Base-by-base conservation (phyloP, 345 rosid species). In the Dipteronia dyeriana region DNA sequence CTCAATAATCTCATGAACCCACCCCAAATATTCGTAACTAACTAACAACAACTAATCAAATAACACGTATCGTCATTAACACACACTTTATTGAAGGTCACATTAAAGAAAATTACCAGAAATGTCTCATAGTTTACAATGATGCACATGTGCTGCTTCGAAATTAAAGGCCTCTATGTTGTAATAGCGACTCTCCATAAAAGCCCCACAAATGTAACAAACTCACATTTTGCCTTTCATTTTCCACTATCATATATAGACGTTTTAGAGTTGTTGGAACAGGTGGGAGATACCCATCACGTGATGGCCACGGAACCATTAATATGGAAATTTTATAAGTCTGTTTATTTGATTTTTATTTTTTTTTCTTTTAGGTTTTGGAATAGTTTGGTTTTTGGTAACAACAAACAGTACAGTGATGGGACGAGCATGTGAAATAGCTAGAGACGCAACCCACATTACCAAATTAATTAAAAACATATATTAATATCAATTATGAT, bases 201-300 rank as follows among this genome's bases (percentile, higher is more conserved):
- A 45, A 29, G 38, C 34, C 47, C 78, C 65, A 61, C 26, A 20
- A 38, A 74, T 13, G 54, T 13, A 19, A 49, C 54, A 49, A 49
- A 12, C 16, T n/a, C 60, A 13, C 29, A 68, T 39, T 9, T 26
- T 7, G 65, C 74, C 53, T 59, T 41, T 53, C 31, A 41, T 68
- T 34, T 22, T 29, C 67, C 61, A 53, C 66, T 20, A 5, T 54
- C 34, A 57, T 3, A 4, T 34, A 34, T 8, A 22, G 68, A 43
- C 59, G 51, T 70, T 61, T 2, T 47, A 9, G 79, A 78, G 86
- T 80, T 11, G 86, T 77, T 83, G 81, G 77, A 70, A 65, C 81
- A 5, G 88, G 78, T 85, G 83, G 57, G 80, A 83, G 60, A 81
- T 31, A 56, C 71, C 85, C 79, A 77, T 81, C 85, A 71, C 63